These are phyloP conservation scores for Ilyonectria mors-panacis DNA, from an alignment of 2,329 filamentous ascomycete genomes.

Conservation along the genomic window DNA sequence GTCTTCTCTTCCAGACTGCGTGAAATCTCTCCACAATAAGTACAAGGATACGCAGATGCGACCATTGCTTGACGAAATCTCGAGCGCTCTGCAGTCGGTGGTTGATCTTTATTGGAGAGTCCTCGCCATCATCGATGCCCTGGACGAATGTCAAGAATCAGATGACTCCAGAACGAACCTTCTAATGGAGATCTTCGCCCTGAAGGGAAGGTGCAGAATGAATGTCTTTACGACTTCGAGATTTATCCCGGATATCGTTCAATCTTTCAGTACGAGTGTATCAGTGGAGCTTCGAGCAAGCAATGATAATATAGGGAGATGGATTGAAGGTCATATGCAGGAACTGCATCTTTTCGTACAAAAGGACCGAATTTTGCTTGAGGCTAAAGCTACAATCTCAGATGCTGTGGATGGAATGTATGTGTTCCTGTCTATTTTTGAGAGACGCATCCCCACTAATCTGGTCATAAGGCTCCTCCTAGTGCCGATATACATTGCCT, in stretches of 20 bases:
- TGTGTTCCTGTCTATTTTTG: neutral
- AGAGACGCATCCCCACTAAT: neutral
- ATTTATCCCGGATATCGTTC: slow-evolving; percentile 28
- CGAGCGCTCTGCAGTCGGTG: neutral
- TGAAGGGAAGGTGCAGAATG: neutral
- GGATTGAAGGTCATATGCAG: slow-evolving; percentile 6
- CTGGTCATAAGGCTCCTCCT: slow-evolving; percentile 29
- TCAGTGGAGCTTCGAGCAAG: slow-evolving; percentile 36
- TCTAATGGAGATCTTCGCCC: slow-evolving; percentile 3
- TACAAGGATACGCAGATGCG: neutral
- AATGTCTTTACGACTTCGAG: slow-evolving; percentile 47
- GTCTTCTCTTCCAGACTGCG: neutral
- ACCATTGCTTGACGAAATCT: slow-evolving; percentile 9
- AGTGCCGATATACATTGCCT: slow-evolving; percentile 27
- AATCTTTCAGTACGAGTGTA: neutral
- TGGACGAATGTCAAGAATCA: slow-evolving; percentile 41
- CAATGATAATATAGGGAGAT: slow-evolving; percentile 31
- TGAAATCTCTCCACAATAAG: neutral
- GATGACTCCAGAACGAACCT: neutral
- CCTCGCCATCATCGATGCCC: slow-evolving; percentile 43
- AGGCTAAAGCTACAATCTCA: slow-evolving; percentile 23
- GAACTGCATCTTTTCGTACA: too few relatives aligned
- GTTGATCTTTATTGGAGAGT: neutral
- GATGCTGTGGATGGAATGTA: slow-evolving; percentile 38
- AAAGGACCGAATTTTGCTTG: too few relatives aligned